A percentile compares a stretch with the other conserved stretches of the same genome.
These are phyloP conservation scores for Colletotrichum kahawae DNA, from an alignment of 2,329 filamentous ascomycete genomes.

Conservation along the genomic window DNA sequence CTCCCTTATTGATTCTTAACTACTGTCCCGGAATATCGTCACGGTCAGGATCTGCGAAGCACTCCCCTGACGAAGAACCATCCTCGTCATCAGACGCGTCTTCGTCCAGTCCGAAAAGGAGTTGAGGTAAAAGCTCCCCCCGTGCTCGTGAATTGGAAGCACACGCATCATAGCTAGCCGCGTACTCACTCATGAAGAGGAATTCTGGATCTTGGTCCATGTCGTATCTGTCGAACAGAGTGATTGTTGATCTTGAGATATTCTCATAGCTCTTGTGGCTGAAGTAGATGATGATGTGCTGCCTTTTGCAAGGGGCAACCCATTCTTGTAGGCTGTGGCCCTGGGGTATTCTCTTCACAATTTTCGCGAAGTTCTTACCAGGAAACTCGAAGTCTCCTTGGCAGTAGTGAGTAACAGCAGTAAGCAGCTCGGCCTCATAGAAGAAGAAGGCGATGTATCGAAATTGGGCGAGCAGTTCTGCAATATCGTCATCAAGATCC, in stretches of 20 bases:
- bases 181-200: not conserved
- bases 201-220: not conserved
- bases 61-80: not conserved
- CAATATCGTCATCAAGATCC: not conserved
- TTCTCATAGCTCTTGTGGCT: not conserved
- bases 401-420: not conserved
- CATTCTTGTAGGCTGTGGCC: not conserved
- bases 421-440: not conserved
- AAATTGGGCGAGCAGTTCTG: not conserved
- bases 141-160: not conserved
- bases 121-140: not conserved
- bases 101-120: not conserved
- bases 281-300: not conserved
- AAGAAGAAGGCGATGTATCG: not conserved
- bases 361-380: not conserved
- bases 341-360: not conserved
- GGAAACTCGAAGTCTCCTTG: not conserved
- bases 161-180: not conserved
- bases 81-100: not conserved
- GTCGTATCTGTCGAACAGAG: not conserved
- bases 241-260: not conserved
- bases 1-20: not conserved
- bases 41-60: not conserved
- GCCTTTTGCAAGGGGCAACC: not conserved
- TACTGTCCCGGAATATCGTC: not conserved